phyloP scores from a whole-genome alignment of 805 yeast genomes.

The Isabelozyma pseudorhagii region DNA sequence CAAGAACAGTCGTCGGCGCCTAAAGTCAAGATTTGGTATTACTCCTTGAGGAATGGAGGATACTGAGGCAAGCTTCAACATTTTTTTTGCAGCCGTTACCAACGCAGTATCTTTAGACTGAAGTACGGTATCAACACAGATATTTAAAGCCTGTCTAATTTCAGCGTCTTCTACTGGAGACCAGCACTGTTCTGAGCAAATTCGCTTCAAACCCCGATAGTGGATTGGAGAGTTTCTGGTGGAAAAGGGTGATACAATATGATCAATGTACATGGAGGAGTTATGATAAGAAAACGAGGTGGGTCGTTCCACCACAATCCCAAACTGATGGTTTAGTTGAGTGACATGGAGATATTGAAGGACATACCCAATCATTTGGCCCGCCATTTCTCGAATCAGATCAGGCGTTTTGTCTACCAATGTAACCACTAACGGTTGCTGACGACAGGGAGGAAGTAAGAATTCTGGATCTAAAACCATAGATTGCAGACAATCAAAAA shows the following conservation, averaged over 20 bases:
- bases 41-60: not conserved
- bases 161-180: conserved; percentile 22
- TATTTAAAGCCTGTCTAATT: not conserved
- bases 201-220: conserved; percentile 9
- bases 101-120: not conserved
- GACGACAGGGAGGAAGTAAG: not conserved
- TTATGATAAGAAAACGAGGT: conserved; percentile 19
- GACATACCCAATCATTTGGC: conserved; percentile 8
- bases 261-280: conserved; percentile 13
- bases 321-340: conserved; percentile 19
- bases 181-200: conserved; percentile 28
- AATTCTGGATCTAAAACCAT: not conserved
- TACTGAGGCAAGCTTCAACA: not conserved
- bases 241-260: conserved; percentile 2
- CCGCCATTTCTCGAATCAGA: conserved; percentile 2
- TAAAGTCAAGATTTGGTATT: not conserved
- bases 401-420: not conserved
- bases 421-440: not conserved
- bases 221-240: not conserved
- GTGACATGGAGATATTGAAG: conserved; percentile 9
- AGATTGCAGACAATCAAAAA: not conserved
- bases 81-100: not conserved
- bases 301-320: conserved; percentile 25
- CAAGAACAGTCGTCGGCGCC: not conserved
- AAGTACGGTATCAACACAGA: not conserved